Evolutionary conservation across 805 yeast species (phyloP), one percentile per base, ranked within the genome.

Genomic region (Priceomyces haplophilus): DNA sequence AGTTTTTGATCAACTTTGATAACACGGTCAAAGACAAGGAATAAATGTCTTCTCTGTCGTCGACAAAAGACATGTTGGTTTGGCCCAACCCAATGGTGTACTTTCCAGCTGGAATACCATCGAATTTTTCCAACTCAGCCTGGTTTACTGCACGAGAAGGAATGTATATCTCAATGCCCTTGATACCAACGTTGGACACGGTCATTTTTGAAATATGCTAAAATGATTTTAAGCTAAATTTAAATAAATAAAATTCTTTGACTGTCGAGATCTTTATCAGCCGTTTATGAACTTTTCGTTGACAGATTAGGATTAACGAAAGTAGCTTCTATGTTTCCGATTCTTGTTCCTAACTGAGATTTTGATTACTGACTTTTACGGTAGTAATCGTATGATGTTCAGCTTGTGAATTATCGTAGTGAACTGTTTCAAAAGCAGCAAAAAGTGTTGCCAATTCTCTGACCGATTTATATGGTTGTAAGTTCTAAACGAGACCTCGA

Each of bases 31-130:
- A 74, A n/a, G 87, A 72, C 77, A 93, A 76, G 29, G 99, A 93
- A 75, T 90, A 90, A 58, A 89, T 89, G 61, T 93, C 99, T 70
- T 93, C 98, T 67, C 97, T 83, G 72, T 93, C 99, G 64, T 91
- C 85, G 53, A 93, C 98, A 58, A 88, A 93, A 15, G 95, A 80
- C 99, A 93, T 93, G 69, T 89, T 88, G 59, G 97, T 91, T 75
- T 93, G 99, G 51, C 99, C 99, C 47, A 93, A 78, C 39, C 99
- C 99, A 66, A 93, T 91, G 62, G 99, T 93, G 78, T 89, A 93
- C 67, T 93, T 93, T 47, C 99, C 99, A 42, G 85, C 73, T 17
- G 98, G 79, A 48, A 91, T 90, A 44, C 85, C 87, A 63, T 90
- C 96, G 56, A 71, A 81, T 51, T 76, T 70, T 67, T 93, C 99